Base-by-base conservation (phyloP, 345 rosid genomes). In the Salix exigua region DNA sequence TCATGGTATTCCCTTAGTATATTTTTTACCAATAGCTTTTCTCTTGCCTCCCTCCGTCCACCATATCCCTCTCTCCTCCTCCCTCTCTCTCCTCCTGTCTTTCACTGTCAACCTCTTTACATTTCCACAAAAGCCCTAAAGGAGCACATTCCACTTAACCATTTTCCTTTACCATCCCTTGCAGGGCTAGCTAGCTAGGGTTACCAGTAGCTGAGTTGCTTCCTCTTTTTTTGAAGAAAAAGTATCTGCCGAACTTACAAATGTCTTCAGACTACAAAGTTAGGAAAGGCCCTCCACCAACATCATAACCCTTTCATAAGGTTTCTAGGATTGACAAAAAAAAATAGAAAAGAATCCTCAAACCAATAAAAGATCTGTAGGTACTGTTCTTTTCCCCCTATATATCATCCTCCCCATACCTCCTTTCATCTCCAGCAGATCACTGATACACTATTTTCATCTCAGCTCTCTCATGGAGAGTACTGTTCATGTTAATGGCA, bases 1-100 rank as follows among this genome's bases (percentile, higher is more conserved):
- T 81, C 85, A 85, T 87, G 82, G 81, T 85, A 83, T 85, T 81
- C 83, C 78, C 79, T 82, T 55, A 0, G 18, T 66, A 48, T 42
- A 31, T 72, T 71, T 82, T 80, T 78, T 71, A 77, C 80, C 70
- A 28, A 28, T 40, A 11, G 37, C 82, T 85, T 81, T 77, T 70
- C 68, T 74, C 77, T 40, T 69, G 84, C 79, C 84, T 72, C 76
- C 79, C 84, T 74, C 76, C 64, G 80, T 79, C 86, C 66, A 42
- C 83, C 85, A 38, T 38, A 72, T 66, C 72, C 17, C 77, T 38
- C 4, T 16, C 69, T 7, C 46, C 37, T 12, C 62, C 68, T 53
- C 44, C 62, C 58, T 50, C 35, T 38, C 4, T 16, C 69, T 14
- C 48, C 38, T 12, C 62, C 68, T 55, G 37, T 50, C 35, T 78